These are phyloP conservation scores for Cryphonectria radicalis DNA, from an alignment of 2,329 filamentous ascomycete species.

Conservation along the genomic window DNA sequence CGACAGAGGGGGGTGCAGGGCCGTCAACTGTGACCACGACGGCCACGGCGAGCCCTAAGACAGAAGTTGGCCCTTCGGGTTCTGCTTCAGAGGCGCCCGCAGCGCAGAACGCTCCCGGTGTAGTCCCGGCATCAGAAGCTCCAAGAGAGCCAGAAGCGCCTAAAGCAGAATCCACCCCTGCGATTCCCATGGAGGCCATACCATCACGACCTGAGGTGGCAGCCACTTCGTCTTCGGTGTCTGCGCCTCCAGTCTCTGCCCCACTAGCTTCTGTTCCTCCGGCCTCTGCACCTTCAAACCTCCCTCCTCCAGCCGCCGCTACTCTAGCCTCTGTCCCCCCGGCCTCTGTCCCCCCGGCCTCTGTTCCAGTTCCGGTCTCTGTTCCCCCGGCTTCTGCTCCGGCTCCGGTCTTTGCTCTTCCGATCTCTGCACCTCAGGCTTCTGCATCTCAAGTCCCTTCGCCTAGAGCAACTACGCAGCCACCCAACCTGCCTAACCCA, in stretches of 20 bases:
- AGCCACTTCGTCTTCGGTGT: conserved; percentile 14
- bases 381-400: conserved; percentile 26
- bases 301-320: neutral
- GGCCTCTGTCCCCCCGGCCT: neutral
- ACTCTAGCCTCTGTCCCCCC: neutral
- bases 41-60: conserved; percentile 26
- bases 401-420: neutral
- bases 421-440: conserved; percentile 4
- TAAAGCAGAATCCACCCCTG: conserved; percentile 22
- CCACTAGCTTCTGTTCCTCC: neutral
- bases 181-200: conserved; percentile 9
- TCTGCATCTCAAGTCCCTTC: conserved; percentile 30
- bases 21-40: conserved; percentile 19
- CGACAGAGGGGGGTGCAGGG: conserved; percentile 36
- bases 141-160: conserved; percentile 26
- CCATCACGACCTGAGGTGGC: neutral
- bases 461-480: conserved; percentile 31
- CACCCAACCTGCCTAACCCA: conserved; percentile 32
- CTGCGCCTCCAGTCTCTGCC: conserved; percentile 32
- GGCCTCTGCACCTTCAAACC: conserved; percentile 27
- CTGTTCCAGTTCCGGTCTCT: conserved; percentile 6
- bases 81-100: conserved; percentile 28
- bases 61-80: conserved; percentile 26
- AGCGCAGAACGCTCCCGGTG: conserved; percentile 13
- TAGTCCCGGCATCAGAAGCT: conserved; percentile 8